phyloP scores from a whole-genome alignment of 345 rosid species.

The Citrus australasica region DNA sequence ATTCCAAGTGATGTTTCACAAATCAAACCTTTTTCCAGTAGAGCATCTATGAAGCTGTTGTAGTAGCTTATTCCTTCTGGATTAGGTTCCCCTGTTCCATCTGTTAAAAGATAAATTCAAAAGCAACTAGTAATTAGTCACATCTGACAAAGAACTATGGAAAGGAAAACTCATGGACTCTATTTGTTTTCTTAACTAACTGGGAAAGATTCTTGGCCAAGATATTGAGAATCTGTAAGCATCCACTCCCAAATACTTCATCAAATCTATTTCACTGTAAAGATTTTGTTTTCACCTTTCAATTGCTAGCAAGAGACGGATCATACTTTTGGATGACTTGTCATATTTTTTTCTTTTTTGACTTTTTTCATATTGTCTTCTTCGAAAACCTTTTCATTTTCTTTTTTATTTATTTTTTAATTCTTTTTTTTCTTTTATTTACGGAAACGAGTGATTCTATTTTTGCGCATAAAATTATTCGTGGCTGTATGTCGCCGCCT shows the following conservation, averaged over 20 bases:
- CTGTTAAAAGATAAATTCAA: slow-evolving; percentile 32
- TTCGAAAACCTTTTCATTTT: neutral
- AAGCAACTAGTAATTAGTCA: slow-evolving; percentile 1
- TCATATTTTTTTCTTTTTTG: neutral
- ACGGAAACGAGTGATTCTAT: too few relatives aligned
- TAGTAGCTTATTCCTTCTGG: slow-evolving; percentile 66
- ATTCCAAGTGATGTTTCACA: neutral
- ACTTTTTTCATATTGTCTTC: neutral
- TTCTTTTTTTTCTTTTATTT: too few relatives aligned
- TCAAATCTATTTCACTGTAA: slow-evolving; percentile 69
- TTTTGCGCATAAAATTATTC: too few relatives aligned
- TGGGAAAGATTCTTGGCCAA: slow-evolving; percentile 89
- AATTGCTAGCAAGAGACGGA: neutral
- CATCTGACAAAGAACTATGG: neutral
- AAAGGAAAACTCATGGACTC: neutral
- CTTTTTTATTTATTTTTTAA: neutral
- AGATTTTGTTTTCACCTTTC: neutral
- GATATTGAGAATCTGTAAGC: slow-evolving; percentile 92
- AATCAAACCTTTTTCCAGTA: slow-evolving; percentile 59
- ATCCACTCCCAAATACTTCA: slow-evolving; percentile 89
- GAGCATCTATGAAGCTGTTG: slow-evolving; percentile 61
- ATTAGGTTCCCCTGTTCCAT: slow-evolving; percentile 78
- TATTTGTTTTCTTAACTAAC: slow-evolving; percentile 31
- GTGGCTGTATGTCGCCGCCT: too few relatives aligned
- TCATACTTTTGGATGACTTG: neutral